Conservation (phyloP, 2,329 filamentous ascomycete species). For the Periconia digitata region DNA sequence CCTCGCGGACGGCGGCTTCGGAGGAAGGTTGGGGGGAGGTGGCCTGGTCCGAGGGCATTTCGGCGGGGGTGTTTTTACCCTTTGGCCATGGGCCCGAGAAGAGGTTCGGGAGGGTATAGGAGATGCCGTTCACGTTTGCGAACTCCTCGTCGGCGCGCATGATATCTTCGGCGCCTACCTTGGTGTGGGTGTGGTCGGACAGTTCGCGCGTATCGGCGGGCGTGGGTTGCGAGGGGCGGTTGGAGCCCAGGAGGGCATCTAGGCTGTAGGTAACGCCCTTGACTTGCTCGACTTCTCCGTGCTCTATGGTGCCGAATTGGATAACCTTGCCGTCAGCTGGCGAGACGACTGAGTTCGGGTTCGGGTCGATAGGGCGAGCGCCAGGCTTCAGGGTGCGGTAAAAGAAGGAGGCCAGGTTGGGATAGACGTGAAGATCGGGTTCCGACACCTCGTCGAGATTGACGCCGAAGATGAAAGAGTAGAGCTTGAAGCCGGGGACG, state of each 20-base stretch:
- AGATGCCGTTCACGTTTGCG: conserved; percentile 89
- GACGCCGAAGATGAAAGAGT: conserved; percentile 89
- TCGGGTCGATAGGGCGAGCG: conserved; percentile 78
- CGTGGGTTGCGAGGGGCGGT: conserved; percentile 48
- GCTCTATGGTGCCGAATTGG: conserved; percentile 88
- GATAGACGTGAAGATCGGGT: conserved; percentile 83
- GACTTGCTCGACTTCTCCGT: conserved; percentile 95
- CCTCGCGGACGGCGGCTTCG: conserved; percentile 79
- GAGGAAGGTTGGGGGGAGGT: conserved; percentile 67
- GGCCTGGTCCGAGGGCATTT: conserved; percentile 72
- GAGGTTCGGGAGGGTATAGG: conserved; percentile 86
- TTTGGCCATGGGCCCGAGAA: conserved; percentile 67
- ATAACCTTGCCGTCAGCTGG: conserved; percentile 89
- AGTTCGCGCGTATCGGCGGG: conserved; percentile 46
- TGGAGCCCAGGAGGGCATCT: conserved; percentile 78
- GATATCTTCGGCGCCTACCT: conserved; percentile 58
- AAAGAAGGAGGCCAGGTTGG: conserved; percentile 95
- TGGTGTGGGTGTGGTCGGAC: conserved; percentile 30
- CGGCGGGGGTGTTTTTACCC: conserved; percentile 47
- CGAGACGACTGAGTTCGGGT: conserved; percentile 77
- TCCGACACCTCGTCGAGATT: conserved; percentile 85
- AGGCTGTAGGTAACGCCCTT: conserved; percentile 98
- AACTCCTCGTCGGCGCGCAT: conserved; percentile 88
- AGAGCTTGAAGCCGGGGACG: conserved; percentile 87
- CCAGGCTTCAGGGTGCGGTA: conserved; percentile 93